Evolutionary conservation across 163 green algal genomes (phyloP).

Genomic region (Chloromonas sp.): DNA sequence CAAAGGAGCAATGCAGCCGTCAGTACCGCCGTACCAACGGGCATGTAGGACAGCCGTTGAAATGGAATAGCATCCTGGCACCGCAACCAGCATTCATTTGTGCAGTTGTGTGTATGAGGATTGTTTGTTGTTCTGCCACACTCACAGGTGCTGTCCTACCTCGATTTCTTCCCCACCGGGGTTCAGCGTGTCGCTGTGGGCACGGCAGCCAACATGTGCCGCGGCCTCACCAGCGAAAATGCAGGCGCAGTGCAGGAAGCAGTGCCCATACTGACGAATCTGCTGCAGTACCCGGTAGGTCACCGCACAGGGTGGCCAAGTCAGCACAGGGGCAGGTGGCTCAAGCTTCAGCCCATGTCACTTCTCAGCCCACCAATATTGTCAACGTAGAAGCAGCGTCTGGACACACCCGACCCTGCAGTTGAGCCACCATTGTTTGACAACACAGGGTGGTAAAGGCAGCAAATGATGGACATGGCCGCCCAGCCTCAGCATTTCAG

Average conservation of each 20-base stretch:
- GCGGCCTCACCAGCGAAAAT: constrained; percentile 43
- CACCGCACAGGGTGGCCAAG: background rate
- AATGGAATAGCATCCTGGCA: no score
- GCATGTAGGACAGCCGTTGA: no score
- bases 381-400: background rate
- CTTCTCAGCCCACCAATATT: background rate
- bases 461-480: background rate
- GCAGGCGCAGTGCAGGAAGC: constrained; percentile 50
- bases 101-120: no score
- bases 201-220: constrained; percentile 88
- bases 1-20: no score
- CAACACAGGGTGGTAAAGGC: background rate
- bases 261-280: constrained; percentile 76
- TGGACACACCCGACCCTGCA: background rate
- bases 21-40: no score
- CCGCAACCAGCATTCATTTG: no score
- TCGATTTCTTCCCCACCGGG: constrained; percentile 95
- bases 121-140: no score
- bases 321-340: background rate
- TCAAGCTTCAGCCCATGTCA: no score
- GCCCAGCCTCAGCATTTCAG: no score
- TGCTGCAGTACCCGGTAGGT: constrained; percentile 73
- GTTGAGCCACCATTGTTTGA: background rate
- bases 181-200: constrained; percentile 84
- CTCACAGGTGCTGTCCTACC: constrained; percentile 69